Evolutionary conservation across 345 rosid species (phyloP).

Genomic region (Populus simonii): DNA sequence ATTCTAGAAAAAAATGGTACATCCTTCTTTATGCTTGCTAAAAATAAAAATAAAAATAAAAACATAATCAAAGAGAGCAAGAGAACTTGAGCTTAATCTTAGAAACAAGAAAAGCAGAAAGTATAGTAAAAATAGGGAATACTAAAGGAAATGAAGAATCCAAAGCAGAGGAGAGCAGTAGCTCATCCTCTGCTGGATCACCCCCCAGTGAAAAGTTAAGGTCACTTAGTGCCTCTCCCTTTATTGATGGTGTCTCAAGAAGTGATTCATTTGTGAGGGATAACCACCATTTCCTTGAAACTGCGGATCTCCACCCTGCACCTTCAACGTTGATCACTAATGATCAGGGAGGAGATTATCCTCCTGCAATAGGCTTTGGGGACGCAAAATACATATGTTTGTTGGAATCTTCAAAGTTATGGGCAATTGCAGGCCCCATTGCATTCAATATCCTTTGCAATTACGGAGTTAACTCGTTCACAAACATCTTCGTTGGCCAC

Average conservation of each 20-base stretch:
- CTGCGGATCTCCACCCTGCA: slow-evolving; percentile 58
- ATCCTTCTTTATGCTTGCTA: not conserved
- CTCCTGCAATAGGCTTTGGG: slow-evolving; percentile 35
- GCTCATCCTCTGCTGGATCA: slow-evolving; percentile 36
- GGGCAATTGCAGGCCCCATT: slow-evolving; percentile 86
- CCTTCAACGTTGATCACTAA: slow-evolving; percentile 40
- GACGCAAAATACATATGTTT: slow-evolving; percentile 51
- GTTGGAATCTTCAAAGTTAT: slow-evolving; percentile 58
- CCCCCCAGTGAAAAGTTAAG: slow-evolving; percentile 9
- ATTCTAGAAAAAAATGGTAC: not conserved
- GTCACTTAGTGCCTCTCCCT: slow-evolving; percentile 12
- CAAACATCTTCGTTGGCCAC: slow-evolving; percentile 91
- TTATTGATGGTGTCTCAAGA: slow-evolving; percentile 7
- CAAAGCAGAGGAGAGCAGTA: slow-evolving; percentile 29
- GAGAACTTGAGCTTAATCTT: not conserved
- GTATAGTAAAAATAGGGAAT: slow-evolving; percentile 38
- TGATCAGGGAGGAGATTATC: slow-evolving; percentile 53
- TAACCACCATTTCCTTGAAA: slow-evolving; percentile 24
- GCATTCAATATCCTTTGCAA: slow-evolving; percentile 87
- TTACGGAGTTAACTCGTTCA: slow-evolving; percentile 81
- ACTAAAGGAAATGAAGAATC: slow-evolving; percentile 37
- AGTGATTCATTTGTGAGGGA: not conserved
- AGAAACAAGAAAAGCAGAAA: not conserved
- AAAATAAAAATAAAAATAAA: not conserved
- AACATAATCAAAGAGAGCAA: not conserved